Evolutionary conservation across 2,329 filamentous ascomycete genomes (phyloP), one percentile per base, ranked within the genome.

Genomic region (Cladophialophora chaetospira): DNA sequence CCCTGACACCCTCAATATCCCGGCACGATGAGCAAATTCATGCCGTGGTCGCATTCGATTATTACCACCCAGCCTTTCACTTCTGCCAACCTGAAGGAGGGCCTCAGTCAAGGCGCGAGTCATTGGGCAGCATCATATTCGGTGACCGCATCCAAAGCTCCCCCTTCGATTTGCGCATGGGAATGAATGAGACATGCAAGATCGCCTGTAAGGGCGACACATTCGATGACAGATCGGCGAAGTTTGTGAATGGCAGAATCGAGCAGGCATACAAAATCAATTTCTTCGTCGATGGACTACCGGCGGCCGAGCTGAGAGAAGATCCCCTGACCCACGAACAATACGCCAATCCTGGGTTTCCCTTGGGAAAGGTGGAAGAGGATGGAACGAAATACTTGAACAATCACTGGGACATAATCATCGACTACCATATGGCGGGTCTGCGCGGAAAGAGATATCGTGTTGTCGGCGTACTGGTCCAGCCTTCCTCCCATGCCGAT

Each of bases 111-210:
- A 85, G 96, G 19, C 87, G 89, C 36, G 94, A 97, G 76, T 94
- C 89, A 63, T 75, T 99, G 62, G 94, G 94, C 21, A 97, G 93
- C 79, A 99, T 99, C 70, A 76, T 99, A 49, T 99, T 99, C 67
- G 94, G 94, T 65, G 94, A 99, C 75, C 85, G 94, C 55, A 99
- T 99, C 76, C 91, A 91, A 77, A 96, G 91, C n/a, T 97, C 93
- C 31, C 90, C 93, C 0, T 96, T 96, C 69, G 85, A 96, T 69
- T 79, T 97, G 59, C 83, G 85, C 65, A 97, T 99, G 92, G 85
- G 77, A 53, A 78, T 85, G 61, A 94, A 99, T 71, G 89, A 97
- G 73, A 87, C 86, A 0, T 99, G 94, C 78, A 94, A 93, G 72
- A 73, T 82, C 13, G 79, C 96, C 2, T 99, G 94, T 73, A 76